Conservation (phyloP, 108 stramenopile species). For the Asterionellopsis glacialis region DNA sequence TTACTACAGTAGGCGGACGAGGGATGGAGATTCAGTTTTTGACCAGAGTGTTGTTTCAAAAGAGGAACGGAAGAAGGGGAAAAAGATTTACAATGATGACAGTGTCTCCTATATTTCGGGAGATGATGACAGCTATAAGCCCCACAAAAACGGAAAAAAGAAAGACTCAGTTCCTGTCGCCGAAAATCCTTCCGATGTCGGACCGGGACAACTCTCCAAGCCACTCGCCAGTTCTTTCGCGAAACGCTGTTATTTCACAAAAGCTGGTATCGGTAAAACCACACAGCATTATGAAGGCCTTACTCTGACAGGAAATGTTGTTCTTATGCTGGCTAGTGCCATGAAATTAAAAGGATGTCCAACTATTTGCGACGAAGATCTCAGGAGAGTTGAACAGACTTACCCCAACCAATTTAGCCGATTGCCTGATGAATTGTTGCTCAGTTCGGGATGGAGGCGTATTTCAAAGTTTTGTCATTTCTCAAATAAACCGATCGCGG, state of each 20-base stretch:
- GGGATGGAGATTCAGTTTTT: conserved; percentile 23
- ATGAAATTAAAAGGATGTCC: conserved; percentile 91
- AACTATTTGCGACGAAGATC: conserved; percentile 89
- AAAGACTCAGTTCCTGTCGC: not conserved
- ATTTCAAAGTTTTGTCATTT: conserved; percentile 86
- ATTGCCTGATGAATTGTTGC: conserved; percentile 75
- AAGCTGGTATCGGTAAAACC: conserved; percentile 72
- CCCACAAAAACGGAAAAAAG: conserved; percentile 1
- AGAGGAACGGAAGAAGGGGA: conserved; percentile 6
- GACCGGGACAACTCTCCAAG: conserved; percentile 20
- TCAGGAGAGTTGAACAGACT: conserved; percentile 79
- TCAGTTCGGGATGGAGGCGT: conserved; percentile 78
- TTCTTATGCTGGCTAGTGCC: conserved; percentile 77
- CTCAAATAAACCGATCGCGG: conserved; percentile 73
- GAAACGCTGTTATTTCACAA: conserved; percentile 85
- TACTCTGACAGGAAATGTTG: conserved; percentile 80
- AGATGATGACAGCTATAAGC: not conserved
- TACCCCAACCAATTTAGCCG: conserved; percentile 84
- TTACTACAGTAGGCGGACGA: conserved; percentile 9
- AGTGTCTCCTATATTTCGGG: not conserved
- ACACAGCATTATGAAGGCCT: conserved; percentile 87
- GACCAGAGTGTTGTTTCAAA: conserved; percentile 12
- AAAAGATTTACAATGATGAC: not conserved
- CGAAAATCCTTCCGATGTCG: not conserved
- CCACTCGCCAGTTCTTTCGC: conserved; percentile 79